Conservation (phyloP, 176 grass and related monocot genomes). For the Leersia perrieri region DNA sequence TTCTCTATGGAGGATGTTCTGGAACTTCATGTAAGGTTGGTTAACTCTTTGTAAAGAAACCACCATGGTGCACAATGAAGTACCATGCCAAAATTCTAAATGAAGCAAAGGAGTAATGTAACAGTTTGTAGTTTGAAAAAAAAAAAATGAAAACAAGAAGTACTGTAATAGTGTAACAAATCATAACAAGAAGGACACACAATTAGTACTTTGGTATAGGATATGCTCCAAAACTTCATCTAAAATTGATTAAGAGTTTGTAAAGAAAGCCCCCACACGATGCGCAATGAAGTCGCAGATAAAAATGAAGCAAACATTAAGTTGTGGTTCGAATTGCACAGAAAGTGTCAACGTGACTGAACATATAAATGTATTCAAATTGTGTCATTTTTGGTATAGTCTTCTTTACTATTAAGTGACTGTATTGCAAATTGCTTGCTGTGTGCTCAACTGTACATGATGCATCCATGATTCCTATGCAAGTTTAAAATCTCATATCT, state of each 20-base stretch:
- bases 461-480: neutral
- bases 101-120: too few relatives aligned
- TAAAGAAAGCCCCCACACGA: neutral
- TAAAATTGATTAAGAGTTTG: neutral
- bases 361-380: slow-evolving; percentile 3
- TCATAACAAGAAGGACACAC: neutral
- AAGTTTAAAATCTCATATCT: neutral
- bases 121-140: neutral
- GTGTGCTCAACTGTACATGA: neutral
- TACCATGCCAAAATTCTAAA: too few relatives aligned
- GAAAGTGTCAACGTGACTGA: neutral
- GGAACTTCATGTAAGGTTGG: too few relatives aligned
- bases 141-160: slow-evolving; percentile 1
- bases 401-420: neutral
- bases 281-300: neutral
- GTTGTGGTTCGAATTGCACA: neutral
- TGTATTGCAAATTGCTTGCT: neutral
- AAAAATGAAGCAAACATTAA: neutral
- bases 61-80: too few relatives aligned
- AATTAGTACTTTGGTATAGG: neutral
- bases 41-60: too few relatives aligned
- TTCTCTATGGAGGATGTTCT: too few relatives aligned
- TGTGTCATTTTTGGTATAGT: slow-evolving; percentile 10
- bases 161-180: slow-evolving; percentile 4
- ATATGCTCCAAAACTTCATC: neutral